Conservation (phyloP, 2,329 filamentous ascomycete species). For the Paecilomyces sp. region DNA sequence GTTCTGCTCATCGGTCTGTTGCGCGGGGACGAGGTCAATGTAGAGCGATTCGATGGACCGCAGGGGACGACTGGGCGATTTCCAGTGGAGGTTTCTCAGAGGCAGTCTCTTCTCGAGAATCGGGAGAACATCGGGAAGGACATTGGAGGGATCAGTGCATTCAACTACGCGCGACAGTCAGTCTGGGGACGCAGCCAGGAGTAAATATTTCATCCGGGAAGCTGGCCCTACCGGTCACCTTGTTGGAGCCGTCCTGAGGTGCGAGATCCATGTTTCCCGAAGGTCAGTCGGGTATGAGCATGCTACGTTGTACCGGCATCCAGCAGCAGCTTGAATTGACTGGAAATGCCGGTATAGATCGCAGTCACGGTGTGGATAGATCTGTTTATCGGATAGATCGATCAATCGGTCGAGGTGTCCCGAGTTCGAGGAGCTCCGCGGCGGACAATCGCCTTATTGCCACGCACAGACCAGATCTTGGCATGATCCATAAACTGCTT, state of each 20-base stretch:
- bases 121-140: slow-evolving; percentile 75
- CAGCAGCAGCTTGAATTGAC: slow-evolving; percentile 9
- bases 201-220: background rate
- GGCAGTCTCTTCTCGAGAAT: slow-evolving; percentile 74
- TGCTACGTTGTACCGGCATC: slow-evolving; percentile 17
- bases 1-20: slow-evolving; percentile 29
- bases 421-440: background rate
- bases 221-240: slow-evolving; percentile 59
- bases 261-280: slow-evolving; percentile 35
- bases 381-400: background rate
- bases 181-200: slow-evolving; percentile 6
- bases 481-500: background rate
- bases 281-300: slow-evolving; percentile 15
- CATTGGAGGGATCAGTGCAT: slow-evolving; percentile 86
- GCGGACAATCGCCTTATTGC: background rate
- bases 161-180: slow-evolving; percentile 58
- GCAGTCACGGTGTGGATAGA: background rate
- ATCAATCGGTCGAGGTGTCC: too few species aligned
- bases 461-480: slow-evolving; percentile 9
- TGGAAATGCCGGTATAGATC: background rate
- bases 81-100: slow-evolving; percentile 90
- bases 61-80: slow-evolving; percentile 82
- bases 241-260: slow-evolving; percentile 53
- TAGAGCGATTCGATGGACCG: slow-evolving; percentile 91
- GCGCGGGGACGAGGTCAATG: slow-evolving; percentile 71